A percentile compares a stretch with the other conserved stretches of the same genome.
phyloP scores from a whole-genome alignment of 1,139 yeast species.

The Diutina catenulata region DNA sequence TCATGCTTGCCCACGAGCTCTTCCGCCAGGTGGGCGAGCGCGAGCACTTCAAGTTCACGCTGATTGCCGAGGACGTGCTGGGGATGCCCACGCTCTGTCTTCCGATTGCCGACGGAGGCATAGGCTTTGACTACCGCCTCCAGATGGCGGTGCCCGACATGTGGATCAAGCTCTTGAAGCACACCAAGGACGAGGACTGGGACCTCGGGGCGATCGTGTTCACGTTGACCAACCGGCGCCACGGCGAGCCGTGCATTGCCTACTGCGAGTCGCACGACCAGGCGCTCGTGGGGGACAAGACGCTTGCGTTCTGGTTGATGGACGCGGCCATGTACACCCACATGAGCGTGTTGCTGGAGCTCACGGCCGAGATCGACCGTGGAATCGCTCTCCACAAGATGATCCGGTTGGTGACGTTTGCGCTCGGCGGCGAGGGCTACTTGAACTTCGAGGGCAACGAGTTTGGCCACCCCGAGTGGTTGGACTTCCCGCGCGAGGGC shows the following conservation, averaged over 20 bases:
- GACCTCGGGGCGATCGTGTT: conserved; percentile 69
- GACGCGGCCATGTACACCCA: conserved; percentile 97
- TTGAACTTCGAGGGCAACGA: conserved; percentile 95
- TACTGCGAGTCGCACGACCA: conserved; percentile 97
- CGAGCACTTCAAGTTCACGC: conserved; percentile 39
- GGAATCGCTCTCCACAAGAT: conserved; percentile 85
- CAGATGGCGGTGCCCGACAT: conserved; percentile 98
- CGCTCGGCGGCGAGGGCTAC: conserved; percentile 93
- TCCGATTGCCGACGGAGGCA: conserved; percentile 65
- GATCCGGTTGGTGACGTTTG: conserved; percentile 76
- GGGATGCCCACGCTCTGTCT: conserved; percentile 95
- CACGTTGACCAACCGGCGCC: conserved; percentile 80
- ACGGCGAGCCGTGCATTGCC: conserved; percentile 81
- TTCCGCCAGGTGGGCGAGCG: conserved; percentile 37
- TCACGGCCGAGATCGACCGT: conserved; percentile 72
- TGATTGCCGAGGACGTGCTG: conserved; percentile 94
- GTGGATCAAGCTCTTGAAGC: conserved; percentile 95
- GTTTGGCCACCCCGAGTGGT: conserved; percentile 98
- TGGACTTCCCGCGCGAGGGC: conserved; percentile 90
- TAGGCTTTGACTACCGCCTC: conserved; percentile 85
- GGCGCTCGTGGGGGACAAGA: conserved; percentile 94
- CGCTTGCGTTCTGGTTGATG: conserved; percentile 96
- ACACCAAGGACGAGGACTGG: conserved; percentile 82
- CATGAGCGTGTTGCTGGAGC: conserved; percentile 68
- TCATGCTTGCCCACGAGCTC: conserved; percentile 79